Evolutionary conservation across 2,329 filamentous ascomycete genomes (phyloP).

Genomic region (Trichophaea hybrida): DNA sequence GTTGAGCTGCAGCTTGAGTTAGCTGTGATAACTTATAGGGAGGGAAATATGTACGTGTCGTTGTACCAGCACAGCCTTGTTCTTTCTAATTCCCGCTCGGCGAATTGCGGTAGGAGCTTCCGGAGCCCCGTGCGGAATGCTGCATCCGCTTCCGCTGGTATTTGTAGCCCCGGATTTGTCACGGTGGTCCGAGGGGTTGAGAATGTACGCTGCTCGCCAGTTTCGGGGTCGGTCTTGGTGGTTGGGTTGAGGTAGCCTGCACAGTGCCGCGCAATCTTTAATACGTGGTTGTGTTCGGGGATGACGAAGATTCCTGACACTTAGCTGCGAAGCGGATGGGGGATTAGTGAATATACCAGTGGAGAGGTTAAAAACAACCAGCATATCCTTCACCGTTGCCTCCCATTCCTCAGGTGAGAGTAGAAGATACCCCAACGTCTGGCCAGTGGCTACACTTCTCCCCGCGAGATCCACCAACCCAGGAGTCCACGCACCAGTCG

Average conservation of each 20-base stretch:
- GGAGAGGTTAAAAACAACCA: conserved; percentile 58
- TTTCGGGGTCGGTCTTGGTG: neutral
- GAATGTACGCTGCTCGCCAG: conserved; percentile 3
- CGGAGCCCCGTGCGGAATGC: conserved; percentile 48
- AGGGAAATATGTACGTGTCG: conserved; percentile 40
- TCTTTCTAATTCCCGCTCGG: conserved; percentile 44
- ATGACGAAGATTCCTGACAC: conserved; percentile 54
- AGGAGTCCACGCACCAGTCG: conserved; percentile 77
- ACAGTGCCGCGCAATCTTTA: conserved; percentile 56
- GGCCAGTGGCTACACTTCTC: conserved; percentile 64
- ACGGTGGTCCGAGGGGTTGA: conserved; percentile 36
- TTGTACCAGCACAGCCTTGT: conserved; percentile 63
- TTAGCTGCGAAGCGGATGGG: neutral
- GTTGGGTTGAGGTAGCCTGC: conserved; percentile 37
- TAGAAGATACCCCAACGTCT: conserved; percentile 62
- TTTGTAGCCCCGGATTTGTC: conserved; percentile 36
- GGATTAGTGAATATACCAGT: conserved; percentile 29
- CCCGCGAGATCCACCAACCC: conserved; percentile 63
- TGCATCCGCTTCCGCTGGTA: conserved; percentile 46
- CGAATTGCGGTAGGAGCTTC: conserved; percentile 47
- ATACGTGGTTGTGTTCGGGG: conserved; percentile 45
- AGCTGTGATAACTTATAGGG: neutral
- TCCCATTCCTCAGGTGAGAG: conserved; percentile 58
- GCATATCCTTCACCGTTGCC: conserved; percentile 44
- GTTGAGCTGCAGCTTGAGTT: conserved; percentile 32